Evolutionary conservation across 1,284 basidiomycete species (phyloP), one percentile per base, ranked within the genome.

Genomic region (Athelia sp.): DNA sequence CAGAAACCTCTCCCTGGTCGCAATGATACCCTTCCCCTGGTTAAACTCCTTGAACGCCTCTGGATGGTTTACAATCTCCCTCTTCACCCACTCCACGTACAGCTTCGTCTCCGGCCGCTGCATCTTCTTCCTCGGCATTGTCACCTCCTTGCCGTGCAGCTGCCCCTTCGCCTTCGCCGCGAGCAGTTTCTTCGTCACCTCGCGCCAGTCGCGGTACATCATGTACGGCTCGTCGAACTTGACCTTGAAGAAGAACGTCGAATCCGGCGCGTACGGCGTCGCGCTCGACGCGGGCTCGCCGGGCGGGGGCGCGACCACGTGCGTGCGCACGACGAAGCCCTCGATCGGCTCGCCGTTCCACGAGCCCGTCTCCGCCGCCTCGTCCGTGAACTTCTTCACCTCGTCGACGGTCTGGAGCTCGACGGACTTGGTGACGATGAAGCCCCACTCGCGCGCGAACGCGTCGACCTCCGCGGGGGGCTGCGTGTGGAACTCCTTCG

Each of bases 151-250:
- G 8, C 65, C 55, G 26, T 29, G 26, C 26, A 4, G 13, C 26
- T 29, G 26, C 51, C 70, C 54, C 50, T 38, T 58, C 61, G 56
- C 60, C 19, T 62, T 62, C 42, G 60, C 51, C 1, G 74, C 69
- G 4, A 97, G 73, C 26, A 96, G 72, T 17, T 66, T 71, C 61
- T 93, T 89, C 6, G 97, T 98, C 46, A 96, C 77, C 68, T 99
- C 97, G 48, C 97, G 78, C 94, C 94, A 99, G 64, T 98, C 92
- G 46, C 97, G 85, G 69, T 98, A 98, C 84, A 97, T 96, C 73
- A 98, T 84, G 65, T 99, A 99, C 0, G 96, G 96, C 64, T 99
- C 93, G 67, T 98, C 94, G 65, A 98, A 99, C 67, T 99, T 99
- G 71, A 99, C 81, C 67, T 99, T 99, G 84, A 98, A 99, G 77